These are phyloP conservation scores for Triangularia setosa DNA, from an alignment of 2,329 filamentous ascomycete genomes.

Conservation along the genomic window DNA sequence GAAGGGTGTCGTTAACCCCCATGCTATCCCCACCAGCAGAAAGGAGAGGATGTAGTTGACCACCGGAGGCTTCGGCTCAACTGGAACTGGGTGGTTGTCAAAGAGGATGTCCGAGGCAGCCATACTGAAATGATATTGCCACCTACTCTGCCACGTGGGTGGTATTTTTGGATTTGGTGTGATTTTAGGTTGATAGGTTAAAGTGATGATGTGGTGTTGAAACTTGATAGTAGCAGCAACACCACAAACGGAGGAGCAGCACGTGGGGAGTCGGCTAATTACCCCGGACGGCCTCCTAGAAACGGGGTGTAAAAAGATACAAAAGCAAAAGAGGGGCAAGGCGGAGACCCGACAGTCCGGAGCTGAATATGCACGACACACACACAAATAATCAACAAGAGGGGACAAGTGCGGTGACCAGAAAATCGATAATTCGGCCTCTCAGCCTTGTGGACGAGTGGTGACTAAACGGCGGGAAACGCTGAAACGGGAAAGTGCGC, in stretches of 20 bases:
- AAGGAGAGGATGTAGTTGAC: slow-evolving; percentile 87
- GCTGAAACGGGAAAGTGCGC: not conserved
- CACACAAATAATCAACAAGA: not conserved
- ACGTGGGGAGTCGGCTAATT: not conserved
- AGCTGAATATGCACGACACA: not conserved
- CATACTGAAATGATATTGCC: not conserved
- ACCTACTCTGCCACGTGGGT: not conserved
- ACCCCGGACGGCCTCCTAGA: not conserved
- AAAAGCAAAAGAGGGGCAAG: not conserved
- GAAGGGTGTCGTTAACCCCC: slow-evolving; percentile 90
- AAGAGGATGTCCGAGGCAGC: not conserved
- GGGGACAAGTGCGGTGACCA: not conserved
- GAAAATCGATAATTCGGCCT: not conserved
- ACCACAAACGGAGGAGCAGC: not conserved
- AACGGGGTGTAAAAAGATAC: not conserved
- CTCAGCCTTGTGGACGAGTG: not conserved
- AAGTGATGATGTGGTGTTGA: not conserved
- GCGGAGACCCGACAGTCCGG: slow-evolving; percentile 1
- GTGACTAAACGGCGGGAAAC: not conserved
- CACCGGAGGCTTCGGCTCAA: slow-evolving; percentile 41
- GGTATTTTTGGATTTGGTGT: not conserved
- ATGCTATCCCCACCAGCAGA: slow-evolving; percentile 84
- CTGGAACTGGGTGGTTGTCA: not conserved
- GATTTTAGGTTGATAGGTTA: not conserved
- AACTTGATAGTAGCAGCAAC: not conserved